phyloP scores from a whole-genome alignment of 1,284 basidiomycete species.

The Leccinum pachyderme region DNA sequence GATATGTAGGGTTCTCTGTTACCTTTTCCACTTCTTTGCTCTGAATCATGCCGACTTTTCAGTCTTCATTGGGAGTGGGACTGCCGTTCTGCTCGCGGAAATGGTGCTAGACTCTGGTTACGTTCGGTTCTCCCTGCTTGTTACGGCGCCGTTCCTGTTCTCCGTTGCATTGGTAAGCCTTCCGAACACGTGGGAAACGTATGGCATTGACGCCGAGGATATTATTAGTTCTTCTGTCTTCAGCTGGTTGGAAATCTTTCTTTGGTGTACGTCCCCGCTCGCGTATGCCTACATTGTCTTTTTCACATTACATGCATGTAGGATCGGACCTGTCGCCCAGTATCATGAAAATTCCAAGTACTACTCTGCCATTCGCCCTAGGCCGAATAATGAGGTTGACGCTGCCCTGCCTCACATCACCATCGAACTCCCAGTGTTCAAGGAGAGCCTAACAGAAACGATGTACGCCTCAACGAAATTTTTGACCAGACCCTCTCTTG shows the following conservation, averaged over 20 bases:
- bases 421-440: conserved; percentile 79
- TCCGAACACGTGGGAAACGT: not conserved
- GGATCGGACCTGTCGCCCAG: conserved; percentile 73
- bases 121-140: conserved; percentile 63
- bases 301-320: conserved; percentile 11
- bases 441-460: conserved; percentile 66
- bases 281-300: not conserved
- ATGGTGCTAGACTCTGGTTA: conserved; percentile 65
- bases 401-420: conserved; percentile 68
- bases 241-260: conserved; percentile 61
- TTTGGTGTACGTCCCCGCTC: conserved; percentile 31
- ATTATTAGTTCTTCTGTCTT: conserved; percentile 56
- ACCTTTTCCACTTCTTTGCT: conserved; percentile 20
- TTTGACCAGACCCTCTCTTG: conserved; percentile 29
- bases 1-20: conserved; percentile 52
- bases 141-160: conserved; percentile 68
- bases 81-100: conserved; percentile 59
- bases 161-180: conserved; percentile 66
- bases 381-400: conserved; percentile 59
- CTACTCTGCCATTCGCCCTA: conserved; percentile 62
- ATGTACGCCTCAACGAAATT: conserved; percentile 47
- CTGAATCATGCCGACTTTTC: conserved; percentile 13
- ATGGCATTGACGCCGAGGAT: conserved; percentile 1
- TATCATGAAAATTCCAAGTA: conserved; percentile 72
- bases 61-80: conserved; percentile 65